Conservation (phyloP, 129 eudicot species). For the Chrysanthemum makinoi region DNA sequence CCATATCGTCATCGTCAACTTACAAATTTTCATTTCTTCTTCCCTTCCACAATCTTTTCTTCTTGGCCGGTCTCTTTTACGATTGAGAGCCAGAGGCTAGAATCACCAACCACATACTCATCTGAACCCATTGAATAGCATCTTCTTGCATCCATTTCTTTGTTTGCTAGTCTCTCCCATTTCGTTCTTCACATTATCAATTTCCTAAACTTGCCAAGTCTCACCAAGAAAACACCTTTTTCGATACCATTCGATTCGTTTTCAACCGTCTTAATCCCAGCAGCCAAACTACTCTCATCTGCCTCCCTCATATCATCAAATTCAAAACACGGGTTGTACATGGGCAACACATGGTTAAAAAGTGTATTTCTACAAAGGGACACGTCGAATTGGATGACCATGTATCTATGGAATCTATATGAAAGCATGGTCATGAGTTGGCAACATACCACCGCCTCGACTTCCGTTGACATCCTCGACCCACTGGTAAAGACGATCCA, state of each 20-base stretch:
- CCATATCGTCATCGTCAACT: constrained; percentile 27
- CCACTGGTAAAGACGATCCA: too few relatives aligned
- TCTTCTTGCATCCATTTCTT: constrained; percentile 82
- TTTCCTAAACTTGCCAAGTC: constrained; percentile 57
- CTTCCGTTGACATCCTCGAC: too few relatives aligned
- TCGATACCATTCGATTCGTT: constrained; percentile 30
- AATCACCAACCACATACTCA: constrained; percentile 72
- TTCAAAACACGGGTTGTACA: constrained; percentile 44
- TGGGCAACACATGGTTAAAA: constrained; percentile 26
- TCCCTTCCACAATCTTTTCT: constrained; percentile 25
- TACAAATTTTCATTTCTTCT: constrained; percentile 22
- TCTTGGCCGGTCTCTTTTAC: constrained; percentile 19
- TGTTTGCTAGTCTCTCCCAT: constrained; percentile 59
- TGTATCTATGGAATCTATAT: constrained; percentile 53
- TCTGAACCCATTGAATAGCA: constrained; percentile 92
- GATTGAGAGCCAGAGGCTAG: constrained; percentile 58
- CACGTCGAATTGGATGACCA: constrained; percentile 69
- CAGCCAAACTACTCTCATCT: constrained; percentile 19
- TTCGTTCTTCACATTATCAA: constrained; percentile 24
- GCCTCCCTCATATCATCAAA: constrained; percentile 32
- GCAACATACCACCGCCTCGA: too few relatives aligned
- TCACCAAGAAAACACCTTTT: constrained; percentile 40
- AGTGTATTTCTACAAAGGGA: constrained; percentile 53
- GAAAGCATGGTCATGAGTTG: constrained; percentile 60
- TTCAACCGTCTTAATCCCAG: constrained; percentile 19